Percentiles rank a stretch among this genome's conserved stretches.
Conservation (phyloP, 495 filamentous ascomycete genomes). For the Aspergillus sclerotiicarbonarius region DNA sequence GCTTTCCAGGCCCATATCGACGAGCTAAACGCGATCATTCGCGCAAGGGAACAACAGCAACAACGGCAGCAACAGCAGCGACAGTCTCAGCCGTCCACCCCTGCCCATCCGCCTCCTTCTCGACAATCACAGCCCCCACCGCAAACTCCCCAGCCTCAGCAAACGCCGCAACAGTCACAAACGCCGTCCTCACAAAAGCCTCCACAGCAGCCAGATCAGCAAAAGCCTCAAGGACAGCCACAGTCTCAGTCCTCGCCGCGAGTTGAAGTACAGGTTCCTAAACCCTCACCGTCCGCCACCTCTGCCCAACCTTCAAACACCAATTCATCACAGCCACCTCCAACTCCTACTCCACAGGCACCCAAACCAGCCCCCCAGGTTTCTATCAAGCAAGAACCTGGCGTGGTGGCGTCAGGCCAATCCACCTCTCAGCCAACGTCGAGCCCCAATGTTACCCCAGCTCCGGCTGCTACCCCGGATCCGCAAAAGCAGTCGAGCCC, state of each 20-base stretch:
- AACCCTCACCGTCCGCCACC: constrained; percentile 22
- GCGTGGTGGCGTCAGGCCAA: constrained; percentile 11
- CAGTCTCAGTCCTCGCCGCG: constrained; percentile 28
- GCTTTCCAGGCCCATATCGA: constrained; percentile 93
- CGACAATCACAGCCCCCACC: constrained; percentile 12
- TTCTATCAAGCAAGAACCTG: constrained; percentile 39
- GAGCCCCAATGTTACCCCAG: constrained; percentile 24
- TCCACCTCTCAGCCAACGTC: constrained; percentile 19
- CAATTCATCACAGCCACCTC: constrained; percentile 22
- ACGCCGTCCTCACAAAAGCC: constrained; percentile 12
- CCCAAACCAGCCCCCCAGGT: constrained; percentile 17
- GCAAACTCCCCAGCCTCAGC: constrained; percentile 11
- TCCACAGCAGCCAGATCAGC: constrained; percentile 10
- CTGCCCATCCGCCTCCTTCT: constrained; percentile 14
- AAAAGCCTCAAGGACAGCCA: constrained; percentile 19
- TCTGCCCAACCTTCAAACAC: constrained; percentile 25
- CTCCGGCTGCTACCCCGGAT: constrained; percentile 19
- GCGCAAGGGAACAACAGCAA: constrained; percentile 44
- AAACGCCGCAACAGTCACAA: constrained; percentile 16
- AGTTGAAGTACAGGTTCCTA: constrained; percentile 27
- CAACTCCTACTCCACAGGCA: constrained; percentile 21
- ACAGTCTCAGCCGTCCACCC: constrained; percentile 21
- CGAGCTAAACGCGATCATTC: constrained; percentile 68
- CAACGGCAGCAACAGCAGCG: constrained; percentile 22
- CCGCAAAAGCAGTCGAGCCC: constrained; percentile 11